phyloP scores from a whole-genome alignment of 768 basidiomycete species.

The Hysterangium stoloniferum region DNA sequence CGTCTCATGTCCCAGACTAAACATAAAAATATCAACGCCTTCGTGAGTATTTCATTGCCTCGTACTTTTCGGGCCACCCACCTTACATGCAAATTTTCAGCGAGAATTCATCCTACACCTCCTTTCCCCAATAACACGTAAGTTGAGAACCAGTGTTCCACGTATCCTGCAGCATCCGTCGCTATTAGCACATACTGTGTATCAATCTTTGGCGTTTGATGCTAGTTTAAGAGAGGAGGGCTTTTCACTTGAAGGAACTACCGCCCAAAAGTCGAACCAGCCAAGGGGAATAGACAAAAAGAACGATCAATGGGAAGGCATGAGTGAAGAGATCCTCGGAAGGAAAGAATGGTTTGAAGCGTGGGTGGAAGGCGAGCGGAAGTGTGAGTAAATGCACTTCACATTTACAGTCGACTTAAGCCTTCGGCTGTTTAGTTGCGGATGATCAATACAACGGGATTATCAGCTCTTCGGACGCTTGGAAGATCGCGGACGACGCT shows the following conservation, averaged over 20 bases:
- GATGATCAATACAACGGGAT: constrained; percentile 83
- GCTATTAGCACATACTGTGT: constrained; percentile 90
- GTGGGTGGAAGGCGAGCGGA: constrained; percentile 86
- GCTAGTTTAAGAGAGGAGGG: constrained; percentile 65
- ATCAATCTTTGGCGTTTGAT: constrained; percentile 87
- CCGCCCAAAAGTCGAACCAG: constrained; percentile 23
- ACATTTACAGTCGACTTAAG: not conserved
- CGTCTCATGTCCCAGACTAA: constrained; percentile 56
- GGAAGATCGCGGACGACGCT: constrained; percentile 70
- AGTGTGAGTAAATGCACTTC: constrained; percentile 50
- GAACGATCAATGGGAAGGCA: constrained; percentile 55
- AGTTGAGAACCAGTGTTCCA: constrained; percentile 70
- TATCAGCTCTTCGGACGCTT: constrained; percentile 75
- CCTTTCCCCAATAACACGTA: constrained; percentile 66
- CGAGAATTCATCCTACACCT: constrained; percentile 77
- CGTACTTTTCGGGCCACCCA: constrained; percentile 1
- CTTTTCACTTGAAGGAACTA: constrained; percentile 53
- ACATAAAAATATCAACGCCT: constrained; percentile 59
- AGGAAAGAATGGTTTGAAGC: constrained; percentile 83
- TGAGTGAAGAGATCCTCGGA: constrained; percentile 75
- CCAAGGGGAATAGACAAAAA: constrained; percentile 20
- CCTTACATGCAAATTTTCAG: constrained; percentile 33
- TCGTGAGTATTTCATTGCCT: constrained; percentile 42
- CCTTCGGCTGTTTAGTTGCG: constrained; percentile 76
- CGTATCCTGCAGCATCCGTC: constrained; percentile 69